A percentile compares a stretch with the other conserved stretches of the same genome.
These are phyloP conservation scores for Medicago truncatula DNA, from an alignment of 306 rosid genomes.

Conservation along the genomic window DNA sequence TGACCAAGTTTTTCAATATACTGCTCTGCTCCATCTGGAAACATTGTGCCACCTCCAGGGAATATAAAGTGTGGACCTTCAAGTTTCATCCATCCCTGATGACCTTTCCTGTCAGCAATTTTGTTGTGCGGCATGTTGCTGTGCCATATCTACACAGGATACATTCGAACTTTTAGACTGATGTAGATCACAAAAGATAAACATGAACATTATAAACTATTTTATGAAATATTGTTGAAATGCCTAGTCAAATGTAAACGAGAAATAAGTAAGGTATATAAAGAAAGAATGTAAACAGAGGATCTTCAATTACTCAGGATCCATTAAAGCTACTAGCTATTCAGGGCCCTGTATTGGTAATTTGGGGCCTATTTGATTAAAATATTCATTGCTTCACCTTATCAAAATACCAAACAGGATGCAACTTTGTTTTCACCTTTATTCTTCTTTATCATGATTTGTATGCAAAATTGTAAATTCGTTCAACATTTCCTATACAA, in stretches of 20 bases:
- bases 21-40: constrained; percentile 95
- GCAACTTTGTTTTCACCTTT: neutral
- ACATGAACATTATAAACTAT: constrained; percentile 18
- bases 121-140: constrained; percentile 95
- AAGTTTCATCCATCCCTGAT: constrained; percentile 98
- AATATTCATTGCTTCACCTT: neutral
- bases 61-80: constrained; percentile 90
- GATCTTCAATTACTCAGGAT: constrained; percentile 4
- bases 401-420: neutral
- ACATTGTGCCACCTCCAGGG: constrained; percentile 99
- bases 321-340: neutral
- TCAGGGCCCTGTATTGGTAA: neutral
- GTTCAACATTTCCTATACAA: neutral
- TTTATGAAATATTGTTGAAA: constrained; percentile 4
- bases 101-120: constrained; percentile 98
- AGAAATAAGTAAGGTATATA: neutral
- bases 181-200: constrained; percentile 11
- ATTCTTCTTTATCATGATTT: neutral
- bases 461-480: neutral
- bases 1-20: constrained; percentile 93
- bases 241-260: constrained; percentile 14
- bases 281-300: neutral
- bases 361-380: neutral
- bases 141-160: constrained; percentile 81
- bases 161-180: constrained; percentile 29